Conservation (phyloP, 176 grass and related monocot genomes). For the Juncus effusus region DNA sequence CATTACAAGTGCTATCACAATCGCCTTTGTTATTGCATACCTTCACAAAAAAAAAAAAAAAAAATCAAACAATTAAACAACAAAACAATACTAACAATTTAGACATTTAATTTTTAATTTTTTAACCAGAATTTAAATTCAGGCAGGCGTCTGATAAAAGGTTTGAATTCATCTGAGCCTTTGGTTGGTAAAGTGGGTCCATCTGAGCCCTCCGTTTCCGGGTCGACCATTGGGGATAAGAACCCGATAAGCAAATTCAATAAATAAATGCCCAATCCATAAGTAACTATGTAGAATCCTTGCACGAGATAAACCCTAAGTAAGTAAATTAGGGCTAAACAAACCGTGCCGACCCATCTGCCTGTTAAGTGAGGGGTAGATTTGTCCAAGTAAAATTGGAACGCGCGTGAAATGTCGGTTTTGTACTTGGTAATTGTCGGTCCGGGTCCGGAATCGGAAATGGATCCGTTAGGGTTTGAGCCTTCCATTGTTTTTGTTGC, state of each 20-base stretch:
- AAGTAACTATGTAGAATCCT: constrained; percentile 86
- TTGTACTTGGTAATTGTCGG: constrained; percentile 57
- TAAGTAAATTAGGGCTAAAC: constrained; percentile 43
- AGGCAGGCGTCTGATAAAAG: constrained; percentile 82
- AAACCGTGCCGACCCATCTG: constrained; percentile 73
- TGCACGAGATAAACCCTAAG: constrained; percentile 69
- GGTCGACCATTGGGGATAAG: constrained; percentile 91
- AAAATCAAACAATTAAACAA: neutral
- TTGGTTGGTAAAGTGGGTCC: constrained; percentile 63
- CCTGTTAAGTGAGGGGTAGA: constrained; percentile 70
- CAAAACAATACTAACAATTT: neutral
- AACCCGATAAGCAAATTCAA: constrained; percentile 93
- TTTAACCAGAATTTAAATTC: constrained; percentile 96
- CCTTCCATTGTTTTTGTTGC: constrained; percentile 36
- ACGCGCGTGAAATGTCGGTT: constrained; percentile 52
- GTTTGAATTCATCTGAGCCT: constrained; percentile 93
- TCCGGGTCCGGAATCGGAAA: constrained; percentile 6
- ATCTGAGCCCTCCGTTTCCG: constrained; percentile 55
- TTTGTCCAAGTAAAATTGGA: constrained; percentile 87
- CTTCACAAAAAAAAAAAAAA: constrained; percentile 36
- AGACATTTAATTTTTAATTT: neutral
- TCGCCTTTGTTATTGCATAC: constrained; percentile 97
- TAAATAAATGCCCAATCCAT: constrained; percentile 91
- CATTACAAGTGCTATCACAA: constrained; percentile 83
- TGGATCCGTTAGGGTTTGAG: constrained; percentile 18